Percentiles rank a stretch among this genome's conserved stretches.
Evolutionary conservation across 2,329 filamentous ascomycete species (phyloP).

Genomic region (Phaeosphaeriaceae sp.): DNA sequence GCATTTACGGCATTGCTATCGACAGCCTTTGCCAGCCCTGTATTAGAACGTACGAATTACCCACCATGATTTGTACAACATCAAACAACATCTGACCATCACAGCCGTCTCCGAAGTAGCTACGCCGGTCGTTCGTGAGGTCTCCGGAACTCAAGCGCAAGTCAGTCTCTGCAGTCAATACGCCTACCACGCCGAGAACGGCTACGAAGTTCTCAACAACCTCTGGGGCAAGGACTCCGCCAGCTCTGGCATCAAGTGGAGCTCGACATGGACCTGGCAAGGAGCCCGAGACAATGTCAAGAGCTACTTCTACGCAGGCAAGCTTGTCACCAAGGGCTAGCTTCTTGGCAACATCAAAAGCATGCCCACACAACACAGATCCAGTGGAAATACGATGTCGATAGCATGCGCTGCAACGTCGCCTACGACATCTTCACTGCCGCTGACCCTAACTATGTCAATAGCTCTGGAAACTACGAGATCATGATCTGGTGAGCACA

Average conservation of each 20-base stretch:
- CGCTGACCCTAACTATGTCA: constrained; percentile 19
- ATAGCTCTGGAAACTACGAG: constrained; percentile 26
- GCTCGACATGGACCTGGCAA: constrained; percentile 18
- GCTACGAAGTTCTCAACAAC: constrained; percentile 9
- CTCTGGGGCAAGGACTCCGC: constrained; percentile 8
- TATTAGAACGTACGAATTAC: not conserved
- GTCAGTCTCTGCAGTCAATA: constrained; percentile 8
- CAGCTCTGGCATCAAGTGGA: constrained; percentile 17
- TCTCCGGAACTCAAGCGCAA: not conserved
- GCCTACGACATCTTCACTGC: constrained; percentile 29
- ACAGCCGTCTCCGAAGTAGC: not conserved
- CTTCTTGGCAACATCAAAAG: constrained; percentile 16
- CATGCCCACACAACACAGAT: constrained; percentile 15
- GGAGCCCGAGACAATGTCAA: constrained; percentile 28
- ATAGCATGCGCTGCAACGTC: constrained; percentile 19
- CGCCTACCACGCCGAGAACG: constrained; percentile 7
- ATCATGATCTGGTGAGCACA: constrained; percentile 24
- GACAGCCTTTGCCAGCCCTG: not conserved
- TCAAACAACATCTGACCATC: not conserved
- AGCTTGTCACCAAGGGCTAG: constrained; percentile 13
- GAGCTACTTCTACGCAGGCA: constrained; percentile 24
- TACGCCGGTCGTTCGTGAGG: not conserved
- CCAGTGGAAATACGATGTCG: constrained; percentile 21
- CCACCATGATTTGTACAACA: not conserved
- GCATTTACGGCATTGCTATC: not conserved